Percentiles rank a stretch among this genome's conserved stretches.
Conservation (phyloP, 2,329 filamentous ascomycete species). For the Periconia digitata region DNA sequence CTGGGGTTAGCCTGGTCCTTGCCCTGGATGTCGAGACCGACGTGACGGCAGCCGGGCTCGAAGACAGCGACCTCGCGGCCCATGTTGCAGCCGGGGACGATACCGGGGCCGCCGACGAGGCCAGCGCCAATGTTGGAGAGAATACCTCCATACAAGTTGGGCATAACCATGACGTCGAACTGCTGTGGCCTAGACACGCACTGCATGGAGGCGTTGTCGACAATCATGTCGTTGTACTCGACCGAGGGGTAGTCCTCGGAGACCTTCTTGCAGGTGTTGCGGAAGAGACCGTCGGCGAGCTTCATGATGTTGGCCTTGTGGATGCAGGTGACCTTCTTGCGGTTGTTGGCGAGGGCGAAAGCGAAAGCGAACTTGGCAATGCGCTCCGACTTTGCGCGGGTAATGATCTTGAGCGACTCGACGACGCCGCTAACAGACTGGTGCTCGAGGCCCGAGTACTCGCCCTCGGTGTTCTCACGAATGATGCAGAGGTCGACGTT, state of each 20-base stretch:
- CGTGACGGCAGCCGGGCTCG: constrained; percentile 98
- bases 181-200: constrained; percentile 94
- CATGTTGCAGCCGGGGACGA: constrained; percentile 99
- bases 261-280: constrained; percentile 91
- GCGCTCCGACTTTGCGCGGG: constrained; percentile 96
- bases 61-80: constrained; percentile 97
- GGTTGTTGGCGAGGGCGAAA: constrained; percentile 97
- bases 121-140: constrained; percentile 98
- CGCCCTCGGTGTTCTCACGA: constrained; percentile 99
- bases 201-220: constrained; percentile 99
- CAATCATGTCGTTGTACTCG: constrained; percentile 98
- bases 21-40: constrained; percentile 98
- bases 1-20: constrained; percentile 99
- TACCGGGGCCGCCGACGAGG: constrained; percentile 92
- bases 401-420: constrained; percentile 99
- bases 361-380: constrained; percentile 99
- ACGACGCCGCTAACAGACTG: constrained; percentile 95
- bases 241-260: constrained; percentile 94
- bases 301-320: constrained; percentile 99
- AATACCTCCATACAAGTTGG: constrained; percentile 98
- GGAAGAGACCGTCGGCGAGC: constrained; percentile 97
- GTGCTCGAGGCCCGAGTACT: constrained; percentile 99
- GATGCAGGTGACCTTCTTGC: constrained; percentile 99
- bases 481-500: constrained; percentile 98
- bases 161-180: constrained; percentile 99